These are phyloP conservation scores for Rhodosporidiobolus sp. DNA, from an alignment of 768 basidiomycete species.

Conservation along the genomic window DNA sequence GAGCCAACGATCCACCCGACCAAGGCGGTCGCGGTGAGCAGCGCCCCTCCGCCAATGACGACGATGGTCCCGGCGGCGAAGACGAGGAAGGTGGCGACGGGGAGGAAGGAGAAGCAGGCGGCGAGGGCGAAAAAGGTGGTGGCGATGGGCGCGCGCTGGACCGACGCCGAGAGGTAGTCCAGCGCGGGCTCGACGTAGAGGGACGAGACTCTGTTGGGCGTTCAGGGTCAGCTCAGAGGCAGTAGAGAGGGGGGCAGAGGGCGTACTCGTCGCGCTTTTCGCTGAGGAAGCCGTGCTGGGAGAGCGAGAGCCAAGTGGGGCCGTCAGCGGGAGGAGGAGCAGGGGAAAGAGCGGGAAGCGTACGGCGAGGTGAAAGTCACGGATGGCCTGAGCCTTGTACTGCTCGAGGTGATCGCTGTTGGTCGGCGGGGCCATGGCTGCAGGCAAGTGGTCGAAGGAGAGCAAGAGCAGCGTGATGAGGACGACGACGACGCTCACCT, in stretches of 20 bases:
- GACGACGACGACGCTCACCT: too few relatives aligned
- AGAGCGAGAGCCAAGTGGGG: background rate
- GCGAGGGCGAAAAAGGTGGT: slow-evolving; percentile 19
- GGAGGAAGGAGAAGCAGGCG: slow-evolving; percentile 16
- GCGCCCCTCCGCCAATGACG: slow-evolving; percentile 17
- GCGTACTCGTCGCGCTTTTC: slow-evolving; percentile 19
- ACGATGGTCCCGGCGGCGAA: slow-evolving; percentile 18
- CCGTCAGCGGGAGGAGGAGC: background rate
- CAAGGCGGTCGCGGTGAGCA: slow-evolving; percentile 6
- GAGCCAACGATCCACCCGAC: slow-evolving; percentile 20
- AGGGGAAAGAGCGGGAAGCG: background rate
- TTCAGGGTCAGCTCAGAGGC: too few relatives aligned
- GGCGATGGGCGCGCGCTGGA: slow-evolving; percentile 4
- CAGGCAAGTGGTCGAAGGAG: background rate
- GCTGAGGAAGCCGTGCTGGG: slow-evolving; percentile 7
- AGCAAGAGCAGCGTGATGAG: background rate
- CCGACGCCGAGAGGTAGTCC: background rate
- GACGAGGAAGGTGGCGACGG: slow-evolving; percentile 14
- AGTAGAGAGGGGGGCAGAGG: accelerated
- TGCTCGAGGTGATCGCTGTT: slow-evolving; percentile 1
- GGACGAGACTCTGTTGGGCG: slow-evolving; percentile 3
- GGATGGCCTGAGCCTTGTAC: slow-evolving; percentile 16
- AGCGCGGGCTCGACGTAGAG: slow-evolving; percentile 23
- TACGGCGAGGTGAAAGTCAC: slow-evolving; percentile 13
- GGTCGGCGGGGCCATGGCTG: background rate